Evolutionary conservation across 1,139 yeast species (phyloP).

Genomic region (Lodderomyces margitis): DNA sequence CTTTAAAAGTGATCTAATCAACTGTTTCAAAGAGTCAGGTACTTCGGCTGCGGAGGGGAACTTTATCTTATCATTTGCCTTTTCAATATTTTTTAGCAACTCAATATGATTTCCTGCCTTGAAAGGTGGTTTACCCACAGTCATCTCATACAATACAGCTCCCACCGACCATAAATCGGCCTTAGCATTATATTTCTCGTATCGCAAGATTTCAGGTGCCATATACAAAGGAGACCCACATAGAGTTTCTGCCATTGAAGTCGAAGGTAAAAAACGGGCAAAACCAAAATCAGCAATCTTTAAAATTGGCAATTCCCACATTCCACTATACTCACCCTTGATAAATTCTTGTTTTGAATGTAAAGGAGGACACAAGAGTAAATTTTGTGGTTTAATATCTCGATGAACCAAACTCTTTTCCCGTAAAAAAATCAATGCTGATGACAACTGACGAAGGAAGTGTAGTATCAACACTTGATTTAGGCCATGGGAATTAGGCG

Average conservation of each 20-base stretch:
- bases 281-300: conserved; percentile 97
- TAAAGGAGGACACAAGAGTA: conserved; percentile 73
- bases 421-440: conserved; percentile 80
- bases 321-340: conserved; percentile 61
- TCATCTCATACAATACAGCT: conserved; percentile 92
- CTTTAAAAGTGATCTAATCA: conserved; percentile 73
- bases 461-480: conserved; percentile 77
- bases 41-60: conserved; percentile 67
- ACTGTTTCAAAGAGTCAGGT: conserved; percentile 60
- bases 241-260: conserved; percentile 92
- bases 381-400: conserved; percentile 92
- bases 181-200: conserved; percentile 94
- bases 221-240: conserved; percentile 97
- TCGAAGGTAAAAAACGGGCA: conserved; percentile 88
- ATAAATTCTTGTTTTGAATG: conserved; percentile 61
- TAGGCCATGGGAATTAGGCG: conserved; percentile 72
- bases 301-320: conserved; percentile 84
- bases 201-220: conserved; percentile 96
- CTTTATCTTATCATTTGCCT: conserved; percentile 69
- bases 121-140: conserved; percentile 93
- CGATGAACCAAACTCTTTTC: conserved; percentile 85
- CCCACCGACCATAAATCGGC: conserved; percentile 99
- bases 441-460: conserved; percentile 80
- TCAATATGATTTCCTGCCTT: conserved; percentile 92
- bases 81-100: conserved; percentile 78